Percentiles rank a stretch among this genome's conserved stretches.
Conservation (phyloP, 108 stramenopile species). For the Cyclotella cryptica region DNA sequence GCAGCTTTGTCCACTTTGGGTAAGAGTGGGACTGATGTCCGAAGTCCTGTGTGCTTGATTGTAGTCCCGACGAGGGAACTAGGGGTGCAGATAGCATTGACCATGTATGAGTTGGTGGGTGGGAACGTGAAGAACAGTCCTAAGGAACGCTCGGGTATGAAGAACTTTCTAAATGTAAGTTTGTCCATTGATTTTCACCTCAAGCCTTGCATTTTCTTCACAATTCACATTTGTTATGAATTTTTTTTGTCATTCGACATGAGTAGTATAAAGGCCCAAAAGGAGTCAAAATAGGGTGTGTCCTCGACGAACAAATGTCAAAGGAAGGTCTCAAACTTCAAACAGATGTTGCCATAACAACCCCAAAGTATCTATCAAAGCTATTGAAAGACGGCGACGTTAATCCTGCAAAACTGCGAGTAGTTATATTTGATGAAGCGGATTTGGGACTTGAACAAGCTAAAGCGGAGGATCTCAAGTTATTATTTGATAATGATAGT, state of each 20-base stretch:
- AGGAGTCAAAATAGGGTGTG: slow-evolving; percentile 85
- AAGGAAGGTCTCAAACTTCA: slow-evolving; percentile 82
- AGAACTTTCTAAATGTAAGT: slow-evolving; percentile 72
- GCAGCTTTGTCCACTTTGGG: slow-evolving; percentile 68
- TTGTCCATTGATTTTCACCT: no score
- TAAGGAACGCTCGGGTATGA: slow-evolving; percentile 51
- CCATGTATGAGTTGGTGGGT: slow-evolving; percentile 75
- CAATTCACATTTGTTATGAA: no score
- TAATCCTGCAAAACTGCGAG: slow-evolving; percentile 73
- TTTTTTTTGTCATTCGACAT: no score
- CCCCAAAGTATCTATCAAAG: slow-evolving; percentile 75
- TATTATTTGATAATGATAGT: slow-evolving; percentile 69
- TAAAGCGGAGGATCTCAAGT: slow-evolving; percentile 48
- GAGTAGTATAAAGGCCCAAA: slow-evolving; percentile 81
- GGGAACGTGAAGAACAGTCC: slow-evolving; percentile 66
- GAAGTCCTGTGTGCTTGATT: slow-evolving; percentile 84
- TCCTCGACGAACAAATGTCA: slow-evolving; percentile 83
- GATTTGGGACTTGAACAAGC: slow-evolving; percentile 87
- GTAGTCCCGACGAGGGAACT: slow-evolving; percentile 94
- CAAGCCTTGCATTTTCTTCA: no score
- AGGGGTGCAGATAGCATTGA: slow-evolving; percentile 86
- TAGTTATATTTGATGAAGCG: slow-evolving; percentile 82
- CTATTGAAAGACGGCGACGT: slow-evolving; percentile 78
- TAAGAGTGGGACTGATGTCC: slow-evolving; percentile 79
- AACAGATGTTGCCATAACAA: slow-evolving; percentile 87